A percentile compares a stretch with the other conserved stretches of the same genome.
Conservation (phyloP, 768 basidiomycete genomes). For the Candolleomyces aberdarensis region DNA sequence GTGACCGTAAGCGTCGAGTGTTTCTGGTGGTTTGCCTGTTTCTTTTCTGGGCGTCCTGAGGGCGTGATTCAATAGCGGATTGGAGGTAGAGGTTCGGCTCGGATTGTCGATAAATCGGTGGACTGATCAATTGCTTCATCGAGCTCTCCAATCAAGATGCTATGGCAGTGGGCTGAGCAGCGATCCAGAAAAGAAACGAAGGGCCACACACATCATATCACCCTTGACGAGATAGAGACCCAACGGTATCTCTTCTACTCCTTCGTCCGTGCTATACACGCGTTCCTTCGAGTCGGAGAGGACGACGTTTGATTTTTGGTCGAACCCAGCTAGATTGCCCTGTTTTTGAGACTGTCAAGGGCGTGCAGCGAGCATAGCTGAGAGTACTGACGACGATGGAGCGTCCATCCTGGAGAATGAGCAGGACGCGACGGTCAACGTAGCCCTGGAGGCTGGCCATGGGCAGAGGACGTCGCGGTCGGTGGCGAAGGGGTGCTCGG, state of each 20-base stretch:
- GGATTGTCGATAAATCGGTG: constrained; percentile 71
- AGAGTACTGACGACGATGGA: constrained; percentile 75
- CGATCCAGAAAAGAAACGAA: neutral
- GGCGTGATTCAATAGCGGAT: constrained; percentile 60
- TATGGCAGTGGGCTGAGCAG: constrained; percentile 14
- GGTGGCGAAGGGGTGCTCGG: neutral
- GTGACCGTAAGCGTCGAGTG: neutral
- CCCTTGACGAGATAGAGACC: constrained; percentile 98
- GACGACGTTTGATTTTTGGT: constrained; percentile 95
- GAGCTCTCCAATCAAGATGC: constrained; percentile 80
- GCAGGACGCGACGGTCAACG: constrained; percentile 88
- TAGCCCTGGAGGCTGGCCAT: constrained; percentile 94
- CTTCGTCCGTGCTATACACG: constrained; percentile 86
- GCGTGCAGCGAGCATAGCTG: neutral
- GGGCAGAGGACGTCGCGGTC: constrained; percentile 19
- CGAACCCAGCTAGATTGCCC: constrained; percentile 90
- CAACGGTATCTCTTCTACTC: constrained; percentile 90
- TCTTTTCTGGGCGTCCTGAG: neutral
- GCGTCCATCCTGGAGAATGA: constrained; percentile 95
- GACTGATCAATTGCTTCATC: constrained; percentile 80
- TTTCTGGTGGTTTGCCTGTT: no score
- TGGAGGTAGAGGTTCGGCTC: constrained; percentile 83
- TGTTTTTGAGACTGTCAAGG: constrained; percentile 25
- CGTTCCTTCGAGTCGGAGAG: constrained; percentile 92
- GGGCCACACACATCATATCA: constrained; percentile 85